Base-by-base conservation (phyloP, 768 basidiomycete genomes). In the Steccherinum ochraceum region DNA sequence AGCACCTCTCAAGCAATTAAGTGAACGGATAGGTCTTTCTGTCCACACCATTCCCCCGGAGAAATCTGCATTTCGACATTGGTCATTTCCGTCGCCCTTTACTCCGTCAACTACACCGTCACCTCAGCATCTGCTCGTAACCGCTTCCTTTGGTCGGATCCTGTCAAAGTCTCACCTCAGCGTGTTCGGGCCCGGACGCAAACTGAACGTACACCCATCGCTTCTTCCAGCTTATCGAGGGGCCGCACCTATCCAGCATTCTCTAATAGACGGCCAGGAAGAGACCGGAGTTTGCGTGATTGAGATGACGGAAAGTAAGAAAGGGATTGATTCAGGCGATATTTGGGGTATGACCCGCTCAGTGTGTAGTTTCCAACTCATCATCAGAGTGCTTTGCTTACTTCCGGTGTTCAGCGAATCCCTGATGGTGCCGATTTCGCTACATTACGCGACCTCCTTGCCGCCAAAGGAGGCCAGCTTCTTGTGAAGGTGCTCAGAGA, bases 111-210 rank as follows among this genome's bases (percentile, higher is more conserved):
- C 47, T 3, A 24, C 52, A 16, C 65, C 65, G 16, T 67, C 69
- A 30, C 59, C 50, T 2, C 66, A 73, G 12, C 79, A 87, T 53
- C 61, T 94, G 24, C 73, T 96, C 7, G 61, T 97, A 4, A 93
- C 93, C 0, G 90, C 93, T 4, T 95, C 93, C 0, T 95, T 95
- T 56, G 93, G 93, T 0, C 85, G 87, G 43, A 92, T 94, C 56
- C 76, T 97, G 12, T 78, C 89, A 0, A 62, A 71, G 3, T 60
- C 72, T 2, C 70, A 88, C 48, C 78, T 96, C 13, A 61, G 71
- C 12, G 70, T 75, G 39, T 95, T 95, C 60, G 74, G 69, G 0
- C 70, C 72, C 0, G 59, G 65, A 0, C 77, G 80, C 43, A 72
- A 86, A 20, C 71, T 97, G 30, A 96, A 97, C 60, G 81, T 97